A percentile compares a stretch with the other conserved stretches of the same genome.
phyloP scores from a whole-genome alignment of 2,329 filamentous ascomycete species.

The Fusarium acutatum region DNA sequence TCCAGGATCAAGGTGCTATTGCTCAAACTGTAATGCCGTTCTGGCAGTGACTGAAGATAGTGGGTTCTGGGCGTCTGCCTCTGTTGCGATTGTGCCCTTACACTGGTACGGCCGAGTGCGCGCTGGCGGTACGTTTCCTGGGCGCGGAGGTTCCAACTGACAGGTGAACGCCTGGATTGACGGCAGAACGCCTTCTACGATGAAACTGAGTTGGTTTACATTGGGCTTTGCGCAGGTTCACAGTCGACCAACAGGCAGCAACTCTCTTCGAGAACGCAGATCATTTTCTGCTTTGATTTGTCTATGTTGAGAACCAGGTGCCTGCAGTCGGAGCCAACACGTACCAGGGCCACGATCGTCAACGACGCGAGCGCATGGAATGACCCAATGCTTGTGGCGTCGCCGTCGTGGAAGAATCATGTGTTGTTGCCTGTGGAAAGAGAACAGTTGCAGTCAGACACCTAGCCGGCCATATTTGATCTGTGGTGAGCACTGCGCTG shows the following conservation, averaged over 20 bases:
- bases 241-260: accelerated
- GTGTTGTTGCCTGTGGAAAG: not conserved
- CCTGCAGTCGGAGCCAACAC: no score
- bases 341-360: no score
- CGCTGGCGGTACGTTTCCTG: accelerated
- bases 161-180: accelerated
- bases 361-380: no score
- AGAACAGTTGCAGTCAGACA: accelerated
- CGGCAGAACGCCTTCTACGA: accelerated
- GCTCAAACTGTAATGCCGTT: accelerated
- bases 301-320: not conserved
- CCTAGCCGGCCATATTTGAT: not conserved
- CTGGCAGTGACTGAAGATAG: not conserved
- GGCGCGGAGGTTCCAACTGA: not conserved
- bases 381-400: not conserved
- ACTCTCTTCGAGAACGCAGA: not conserved
- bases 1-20: no score
- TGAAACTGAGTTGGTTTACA: not conserved
- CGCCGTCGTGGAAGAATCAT: accelerated
- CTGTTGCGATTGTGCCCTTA: no score
- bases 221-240: not conserved
- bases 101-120: not conserved
- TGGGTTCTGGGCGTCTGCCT: no score
- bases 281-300: not conserved
- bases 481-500: accelerated